Percentiles rank a stretch among this genome's conserved stretches.
These are phyloP conservation scores for Pseudonitzschia multiseries DNA, from an alignment of 108 stramenopile genomes.

Conservation along the genomic window DNA sequence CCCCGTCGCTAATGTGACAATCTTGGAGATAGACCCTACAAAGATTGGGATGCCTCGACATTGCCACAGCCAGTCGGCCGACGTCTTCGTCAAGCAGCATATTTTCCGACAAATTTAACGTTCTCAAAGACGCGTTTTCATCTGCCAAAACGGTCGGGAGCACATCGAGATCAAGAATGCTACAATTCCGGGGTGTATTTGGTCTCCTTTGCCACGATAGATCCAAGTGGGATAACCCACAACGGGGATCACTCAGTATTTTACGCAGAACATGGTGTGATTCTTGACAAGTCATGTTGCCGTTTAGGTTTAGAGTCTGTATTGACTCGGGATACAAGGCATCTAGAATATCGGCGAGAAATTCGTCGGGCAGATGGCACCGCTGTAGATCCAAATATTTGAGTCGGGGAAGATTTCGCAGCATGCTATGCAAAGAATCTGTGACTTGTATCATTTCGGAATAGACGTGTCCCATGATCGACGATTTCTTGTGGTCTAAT, in stretches of 20 bases:
- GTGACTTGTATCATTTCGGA: slow-evolving; percentile 4
- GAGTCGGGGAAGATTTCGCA: slow-evolving; percentile 1
- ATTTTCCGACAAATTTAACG: slow-evolving; percentile 13
- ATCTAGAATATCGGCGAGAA: slow-evolving; percentile 10
- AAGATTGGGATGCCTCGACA: not conserved
- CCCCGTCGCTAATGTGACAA: slow-evolving; percentile 1
- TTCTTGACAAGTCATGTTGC: not conserved
- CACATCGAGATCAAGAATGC: not conserved
- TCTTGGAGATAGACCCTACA: not conserved
- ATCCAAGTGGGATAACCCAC: not conserved
- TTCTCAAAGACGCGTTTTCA: not conserved
- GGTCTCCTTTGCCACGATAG: slow-evolving; percentile 16
- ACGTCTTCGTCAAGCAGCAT: slow-evolving; percentile 5
- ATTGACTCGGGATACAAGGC: not conserved
- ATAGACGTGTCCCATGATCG: not conserved
- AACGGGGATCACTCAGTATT: not conserved
- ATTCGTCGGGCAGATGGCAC: slow-evolving; percentile 14
- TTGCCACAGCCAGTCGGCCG: not conserved
- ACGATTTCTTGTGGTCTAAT: not conserved
- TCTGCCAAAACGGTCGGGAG: slow-evolving; percentile 1
- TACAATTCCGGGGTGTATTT: not conserved
- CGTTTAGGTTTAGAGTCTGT: slow-evolving; percentile 11
- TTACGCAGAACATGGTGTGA: slow-evolving; percentile 3
- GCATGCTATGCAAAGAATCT: not conserved
- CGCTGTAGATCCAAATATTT: not conserved